phyloP scores from a whole-genome alignment of 179 eudicot species.

The Silene vulgaris region DNA sequence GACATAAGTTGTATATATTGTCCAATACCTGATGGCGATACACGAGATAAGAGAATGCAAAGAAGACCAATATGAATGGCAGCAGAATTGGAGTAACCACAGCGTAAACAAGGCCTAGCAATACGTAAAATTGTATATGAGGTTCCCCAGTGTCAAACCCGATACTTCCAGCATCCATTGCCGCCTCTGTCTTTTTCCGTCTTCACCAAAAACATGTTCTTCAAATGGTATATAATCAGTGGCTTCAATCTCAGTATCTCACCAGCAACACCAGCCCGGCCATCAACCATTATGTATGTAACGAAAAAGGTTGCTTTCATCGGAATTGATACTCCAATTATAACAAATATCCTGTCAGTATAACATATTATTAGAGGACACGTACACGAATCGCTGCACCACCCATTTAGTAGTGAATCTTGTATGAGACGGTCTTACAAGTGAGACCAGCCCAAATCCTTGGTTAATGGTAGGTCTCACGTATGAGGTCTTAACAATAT shows the following conservation, averaged over 20 bases:
- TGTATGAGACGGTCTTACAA: too few species aligned
- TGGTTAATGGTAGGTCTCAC: too few species aligned
- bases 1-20: background rate
- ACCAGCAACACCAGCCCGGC: constrained; percentile 97
- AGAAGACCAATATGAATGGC: constrained; percentile 86
- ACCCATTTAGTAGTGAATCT: background rate
- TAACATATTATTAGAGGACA: constrained; percentile 9
- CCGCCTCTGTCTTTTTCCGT: constrained; percentile 89
- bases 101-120: constrained; percentile 88
- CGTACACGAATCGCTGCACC: background rate
- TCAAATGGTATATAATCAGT: constrained; percentile 68
- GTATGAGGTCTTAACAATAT: too few species aligned
- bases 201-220: constrained; percentile 74
- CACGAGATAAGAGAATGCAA: constrained; percentile 70
- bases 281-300: constrained; percentile 92
- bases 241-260: constrained; percentile 87
- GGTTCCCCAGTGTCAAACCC: constrained; percentile 84
- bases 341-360: constrained; percentile 46
- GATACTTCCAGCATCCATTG: constrained; percentile 94
- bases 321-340: constrained; percentile 63
- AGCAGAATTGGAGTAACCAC: constrained; percentile 82
- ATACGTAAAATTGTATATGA: constrained; percentile 82
- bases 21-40: constrained; percentile 80
- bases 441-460: too few species aligned
- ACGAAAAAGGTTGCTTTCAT: constrained; percentile 95